phyloP scores from a whole-genome alignment of 495 filamentous ascomycete genomes.

The Zalerion maritima region DNA sequence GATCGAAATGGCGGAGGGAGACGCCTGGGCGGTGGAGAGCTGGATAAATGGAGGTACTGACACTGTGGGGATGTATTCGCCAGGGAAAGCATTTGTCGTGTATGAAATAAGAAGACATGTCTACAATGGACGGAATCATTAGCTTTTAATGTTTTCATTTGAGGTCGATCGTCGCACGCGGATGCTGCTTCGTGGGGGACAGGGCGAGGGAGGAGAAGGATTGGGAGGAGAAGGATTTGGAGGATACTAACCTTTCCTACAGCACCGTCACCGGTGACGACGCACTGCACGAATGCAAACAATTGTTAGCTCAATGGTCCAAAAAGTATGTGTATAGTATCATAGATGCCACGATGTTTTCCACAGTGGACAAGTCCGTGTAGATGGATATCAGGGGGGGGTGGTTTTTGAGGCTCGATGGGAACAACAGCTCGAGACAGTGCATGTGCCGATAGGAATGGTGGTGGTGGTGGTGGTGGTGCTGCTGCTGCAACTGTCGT shows the following conservation, averaged over 20 bases:
- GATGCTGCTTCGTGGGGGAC: constrained; percentile 7
- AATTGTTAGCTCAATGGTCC: constrained; percentile 12
- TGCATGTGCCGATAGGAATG: too few relatives aligned
- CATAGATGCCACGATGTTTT: too few relatives aligned
- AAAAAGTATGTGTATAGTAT: neutral
- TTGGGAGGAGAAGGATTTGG: constrained; percentile 4
- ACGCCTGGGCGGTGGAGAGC: constrained; percentile 2
- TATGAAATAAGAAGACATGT: constrained; percentile 99
- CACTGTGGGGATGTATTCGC: constrained; percentile 99
- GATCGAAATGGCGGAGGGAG: constrained; percentile 2
- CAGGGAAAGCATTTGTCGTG: constrained; percentile 97
- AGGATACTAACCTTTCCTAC: constrained; percentile 72
- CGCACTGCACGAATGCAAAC: constrained; percentile 49
- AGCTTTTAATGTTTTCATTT: constrained; percentile 9
- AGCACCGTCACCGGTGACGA: constrained; percentile 96
- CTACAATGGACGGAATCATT: constrained; percentile 32
- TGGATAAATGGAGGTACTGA: constrained; percentile 35
- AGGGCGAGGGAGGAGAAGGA: constrained; percentile 3
- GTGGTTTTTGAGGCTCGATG: constrained; percentile 4
- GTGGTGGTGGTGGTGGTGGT: too few relatives aligned
- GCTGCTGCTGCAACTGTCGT: too few relatives aligned
- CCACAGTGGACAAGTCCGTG: too few relatives aligned
- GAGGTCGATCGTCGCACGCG: constrained; percentile 4
- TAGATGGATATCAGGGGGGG: constrained; percentile 3
- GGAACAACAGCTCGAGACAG: constrained; percentile 10